These are phyloP conservation scores for Coccomyxa sp. DNA, from an alignment of 139 green algal species.

Conservation along the genomic window DNA sequence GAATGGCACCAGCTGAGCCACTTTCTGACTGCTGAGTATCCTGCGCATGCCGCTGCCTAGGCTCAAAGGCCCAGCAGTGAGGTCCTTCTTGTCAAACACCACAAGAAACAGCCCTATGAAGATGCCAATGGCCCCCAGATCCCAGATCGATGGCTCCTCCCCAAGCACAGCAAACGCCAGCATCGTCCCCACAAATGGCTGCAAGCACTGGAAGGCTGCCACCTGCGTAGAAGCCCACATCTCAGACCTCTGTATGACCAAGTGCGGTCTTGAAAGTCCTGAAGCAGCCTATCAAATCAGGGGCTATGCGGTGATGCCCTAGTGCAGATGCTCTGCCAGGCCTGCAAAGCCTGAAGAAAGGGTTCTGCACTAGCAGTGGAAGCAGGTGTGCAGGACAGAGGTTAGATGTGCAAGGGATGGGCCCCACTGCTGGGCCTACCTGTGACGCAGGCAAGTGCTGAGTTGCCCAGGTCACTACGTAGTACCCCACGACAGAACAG, in stretches of 20 bases:
- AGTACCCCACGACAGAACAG: conserved; percentile 60
- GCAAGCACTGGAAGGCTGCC: conserved; percentile 63
- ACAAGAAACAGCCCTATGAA: conserved; percentile 54
- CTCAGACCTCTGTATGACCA: no score
- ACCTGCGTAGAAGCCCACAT: conserved; percentile 26
- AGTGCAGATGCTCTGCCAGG: no score
- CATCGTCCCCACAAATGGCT: conserved; percentile 62
- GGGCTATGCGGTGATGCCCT: no score
- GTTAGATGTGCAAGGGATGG: no score
- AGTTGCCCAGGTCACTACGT: conserved; percentile 55
- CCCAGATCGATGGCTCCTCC: conserved; percentile 46
- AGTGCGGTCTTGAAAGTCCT: no score
- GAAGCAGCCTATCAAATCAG: no score
- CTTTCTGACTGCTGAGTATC: neutral
- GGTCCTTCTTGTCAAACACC: conserved; percentile 12
- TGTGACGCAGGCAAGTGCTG: conserved; percentile 53
- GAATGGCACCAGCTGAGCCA: neutral
- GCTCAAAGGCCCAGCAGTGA: neutral
- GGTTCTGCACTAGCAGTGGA: no score
- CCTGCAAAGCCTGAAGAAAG: no score
- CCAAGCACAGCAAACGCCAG: conserved; percentile 51
- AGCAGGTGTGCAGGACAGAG: neutral
- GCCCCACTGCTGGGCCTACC: conserved; percentile 16
- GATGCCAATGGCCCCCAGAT: conserved; percentile 53
- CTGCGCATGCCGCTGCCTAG: neutral